These are phyloP conservation scores for Naganishia liquefaciens DNA, from an alignment of 1,284 basidiomycete species.

Conservation along the genomic window DNA sequence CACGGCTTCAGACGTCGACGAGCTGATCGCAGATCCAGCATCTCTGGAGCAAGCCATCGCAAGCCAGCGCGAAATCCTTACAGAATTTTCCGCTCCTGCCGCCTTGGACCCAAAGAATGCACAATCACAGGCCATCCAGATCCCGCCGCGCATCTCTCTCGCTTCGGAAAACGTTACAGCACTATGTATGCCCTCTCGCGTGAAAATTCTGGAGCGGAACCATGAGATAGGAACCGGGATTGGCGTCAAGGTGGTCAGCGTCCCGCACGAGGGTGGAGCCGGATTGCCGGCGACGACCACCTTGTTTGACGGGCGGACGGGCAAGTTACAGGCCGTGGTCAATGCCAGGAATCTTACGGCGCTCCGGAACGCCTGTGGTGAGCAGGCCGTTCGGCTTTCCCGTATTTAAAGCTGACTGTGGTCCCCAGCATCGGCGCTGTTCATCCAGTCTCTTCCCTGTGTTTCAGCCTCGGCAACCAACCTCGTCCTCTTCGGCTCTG, in stretches of 20 bases:
- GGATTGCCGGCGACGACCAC: slow-evolving; percentile 71
- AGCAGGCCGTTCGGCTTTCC: slow-evolving; percentile 45
- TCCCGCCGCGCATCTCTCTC: slow-evolving; percentile 44
- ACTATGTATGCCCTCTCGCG: slow-evolving; percentile 54
- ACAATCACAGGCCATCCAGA: slow-evolving; percentile 41
- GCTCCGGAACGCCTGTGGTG: slow-evolving; percentile 50
- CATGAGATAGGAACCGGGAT: slow-evolving; percentile 54
- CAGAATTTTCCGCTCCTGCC: slow-evolving; percentile 40
- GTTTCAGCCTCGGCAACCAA: slow-evolving; percentile 51
- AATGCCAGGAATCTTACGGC: slow-evolving; percentile 66
- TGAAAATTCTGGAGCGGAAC: slow-evolving; percentile 43
- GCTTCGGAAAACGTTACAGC: slow-evolving; percentile 40
- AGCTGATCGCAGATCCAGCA: slow-evolving; percentile 36
- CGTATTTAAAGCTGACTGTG: slow-evolving; percentile 41
- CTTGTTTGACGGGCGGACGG: slow-evolving; percentile 69
- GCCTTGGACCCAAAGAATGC: neutral
- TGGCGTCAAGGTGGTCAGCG: slow-evolving; percentile 68
- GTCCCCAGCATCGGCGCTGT: slow-evolving; percentile 64
- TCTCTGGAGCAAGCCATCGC: slow-evolving; percentile 43
- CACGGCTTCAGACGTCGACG: slow-evolving; percentile 44
- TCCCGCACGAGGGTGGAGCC: slow-evolving; percentile 58
- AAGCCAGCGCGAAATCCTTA: slow-evolving; percentile 48
- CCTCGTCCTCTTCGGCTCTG: slow-evolving; percentile 73
- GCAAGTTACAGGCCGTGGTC: slow-evolving; percentile 67
- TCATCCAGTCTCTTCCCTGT: slow-evolving; percentile 34